Percentiles rank a stretch among this genome's conserved stretches.
Evolutionary conservation across 2,329 filamentous ascomycete species (phyloP).

Genomic region (Calonectria honghensis): DNA sequence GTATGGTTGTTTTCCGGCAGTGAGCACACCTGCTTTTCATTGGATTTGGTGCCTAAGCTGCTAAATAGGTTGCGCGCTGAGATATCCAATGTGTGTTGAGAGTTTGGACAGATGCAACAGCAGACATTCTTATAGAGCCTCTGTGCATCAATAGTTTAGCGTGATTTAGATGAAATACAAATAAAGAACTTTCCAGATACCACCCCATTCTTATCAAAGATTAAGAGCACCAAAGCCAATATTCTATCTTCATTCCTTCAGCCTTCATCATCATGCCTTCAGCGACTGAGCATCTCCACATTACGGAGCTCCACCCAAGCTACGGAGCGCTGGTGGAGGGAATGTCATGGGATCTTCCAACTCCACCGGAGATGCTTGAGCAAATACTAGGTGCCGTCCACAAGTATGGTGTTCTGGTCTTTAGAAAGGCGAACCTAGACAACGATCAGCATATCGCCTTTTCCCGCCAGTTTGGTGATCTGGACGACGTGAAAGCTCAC

Average conservation of each 20-base stretch:
- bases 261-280: neutral
- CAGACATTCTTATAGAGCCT: neutral
- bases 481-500: conserved; percentile 33
- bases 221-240: neutral
- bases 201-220: neutral
- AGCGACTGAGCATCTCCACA: neutral
- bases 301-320: conserved; percentile 8
- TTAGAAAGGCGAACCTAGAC: conserved; percentile 26
- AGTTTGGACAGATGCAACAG: neutral
- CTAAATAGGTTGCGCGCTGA: neutral
- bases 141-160: neutral
- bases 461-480: conserved; percentile 25
- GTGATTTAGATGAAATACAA: neutral
- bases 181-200: too few species aligned
- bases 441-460: conserved; percentile 32
- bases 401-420: conserved; percentile 29
- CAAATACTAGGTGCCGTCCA: conserved; percentile 10
- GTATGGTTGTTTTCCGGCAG: neutral
- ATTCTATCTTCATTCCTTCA: neutral
- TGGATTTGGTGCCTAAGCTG: neutral
- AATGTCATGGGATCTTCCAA: conserved; percentile 20
- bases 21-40: neutral
- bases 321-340: conserved; percentile 8
- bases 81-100: neutral
- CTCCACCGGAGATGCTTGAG: neutral